These are phyloP conservation scores for Corniculantispora saksenae DNA, from an alignment of 2,329 filamentous ascomycete species.

Conservation along the genomic window DNA sequence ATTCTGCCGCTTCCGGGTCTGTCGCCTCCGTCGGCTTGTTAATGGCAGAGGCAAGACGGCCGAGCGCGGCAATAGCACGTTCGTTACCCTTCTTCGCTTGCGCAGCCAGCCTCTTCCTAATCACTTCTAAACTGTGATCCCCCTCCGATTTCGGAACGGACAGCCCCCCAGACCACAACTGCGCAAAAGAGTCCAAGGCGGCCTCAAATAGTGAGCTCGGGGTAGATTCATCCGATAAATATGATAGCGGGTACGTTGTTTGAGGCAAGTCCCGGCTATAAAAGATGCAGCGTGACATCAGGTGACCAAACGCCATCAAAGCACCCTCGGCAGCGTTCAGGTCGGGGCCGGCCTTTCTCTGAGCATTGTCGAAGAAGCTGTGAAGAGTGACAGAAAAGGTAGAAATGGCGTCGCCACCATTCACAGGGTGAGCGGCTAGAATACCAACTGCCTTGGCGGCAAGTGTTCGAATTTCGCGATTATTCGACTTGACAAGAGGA, in stretches of 20 bases:
- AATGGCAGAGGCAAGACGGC: conserved; percentile 59
- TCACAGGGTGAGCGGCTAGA: conserved; percentile 65
- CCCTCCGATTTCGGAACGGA: conserved; percentile 35
- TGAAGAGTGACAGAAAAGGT: conserved; percentile 35
- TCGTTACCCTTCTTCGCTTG: conserved; percentile 81
- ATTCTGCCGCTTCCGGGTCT: conserved; percentile 15
- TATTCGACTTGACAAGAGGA: conserved; percentile 68
- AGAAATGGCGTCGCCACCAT: conserved; percentile 35
- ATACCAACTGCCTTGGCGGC: conserved; percentile 76
- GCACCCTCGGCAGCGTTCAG: conserved; percentile 50
- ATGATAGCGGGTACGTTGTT: conserved; percentile 31
- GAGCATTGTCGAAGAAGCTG: conserved; percentile 45
- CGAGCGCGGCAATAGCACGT: conserved; percentile 77
- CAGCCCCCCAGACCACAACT: conserved; percentile 49
- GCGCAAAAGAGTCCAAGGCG: conserved; percentile 45
- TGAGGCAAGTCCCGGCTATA: conserved; percentile 38
- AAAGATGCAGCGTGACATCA: conserved; percentile 44
- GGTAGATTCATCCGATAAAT: conserved; percentile 34
- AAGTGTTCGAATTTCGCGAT: conserved; percentile 64
- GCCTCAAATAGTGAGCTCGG: conserved; percentile 43
- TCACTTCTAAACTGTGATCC: conserved; percentile 36
- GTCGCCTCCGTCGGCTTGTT: conserved; percentile 25
- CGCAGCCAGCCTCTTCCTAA: conserved; percentile 64
- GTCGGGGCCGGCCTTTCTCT: conserved; percentile 45
- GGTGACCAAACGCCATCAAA: conserved; percentile 47